Evolutionary conservation across 2,329 filamentous ascomycete genomes (phyloP).

Genomic region (Cladosporium phlei): DNA sequence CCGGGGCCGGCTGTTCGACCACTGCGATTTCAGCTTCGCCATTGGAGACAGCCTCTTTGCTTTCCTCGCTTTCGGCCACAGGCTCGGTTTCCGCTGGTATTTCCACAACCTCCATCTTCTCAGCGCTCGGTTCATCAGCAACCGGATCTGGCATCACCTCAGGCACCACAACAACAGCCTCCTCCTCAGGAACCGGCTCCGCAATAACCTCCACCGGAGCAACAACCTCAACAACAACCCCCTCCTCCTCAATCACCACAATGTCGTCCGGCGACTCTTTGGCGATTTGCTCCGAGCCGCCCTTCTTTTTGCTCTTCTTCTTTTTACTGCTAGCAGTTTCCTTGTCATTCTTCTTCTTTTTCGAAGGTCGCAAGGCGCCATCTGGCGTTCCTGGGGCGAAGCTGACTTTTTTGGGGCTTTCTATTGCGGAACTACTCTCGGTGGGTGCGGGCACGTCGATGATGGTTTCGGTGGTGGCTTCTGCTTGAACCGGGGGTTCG

Average conservation of each 20-base stretch:
- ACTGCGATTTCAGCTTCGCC: not conserved
- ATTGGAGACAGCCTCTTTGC: not conserved
- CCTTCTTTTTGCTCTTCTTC: slow-evolving; percentile 21
- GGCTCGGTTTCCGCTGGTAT: not conserved
- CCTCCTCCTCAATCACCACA: slow-evolving; percentile 21
- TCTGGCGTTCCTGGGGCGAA: slow-evolving; percentile 28
- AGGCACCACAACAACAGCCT: not conserved
- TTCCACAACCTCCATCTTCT: not conserved
- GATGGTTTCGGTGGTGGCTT: not conserved
- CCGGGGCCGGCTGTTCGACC: not conserved
- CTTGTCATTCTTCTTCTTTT: slow-evolving; percentile 26
- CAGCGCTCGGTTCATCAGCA: not conserved
- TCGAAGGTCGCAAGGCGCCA: too few species aligned
- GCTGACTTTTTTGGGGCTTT: slow-evolving; percentile 25
- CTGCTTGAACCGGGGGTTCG: not conserved
- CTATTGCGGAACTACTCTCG: slow-evolving; percentile 8
- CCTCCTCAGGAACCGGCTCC: not conserved
- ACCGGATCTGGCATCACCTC: too few species aligned
- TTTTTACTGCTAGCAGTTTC: slow-evolving; percentile 18
- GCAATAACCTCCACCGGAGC: not conserved
- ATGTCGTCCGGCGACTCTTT: slow-evolving; percentile 22
- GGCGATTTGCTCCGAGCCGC: not conserved
- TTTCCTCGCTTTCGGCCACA: not conserved
- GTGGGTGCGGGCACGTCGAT: not conserved
- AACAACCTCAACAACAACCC: slow-evolving; percentile 5